Base-by-base conservation (phyloP, 2,329 filamentous ascomycete genomes). In the Nothopassalora personata region DNA sequence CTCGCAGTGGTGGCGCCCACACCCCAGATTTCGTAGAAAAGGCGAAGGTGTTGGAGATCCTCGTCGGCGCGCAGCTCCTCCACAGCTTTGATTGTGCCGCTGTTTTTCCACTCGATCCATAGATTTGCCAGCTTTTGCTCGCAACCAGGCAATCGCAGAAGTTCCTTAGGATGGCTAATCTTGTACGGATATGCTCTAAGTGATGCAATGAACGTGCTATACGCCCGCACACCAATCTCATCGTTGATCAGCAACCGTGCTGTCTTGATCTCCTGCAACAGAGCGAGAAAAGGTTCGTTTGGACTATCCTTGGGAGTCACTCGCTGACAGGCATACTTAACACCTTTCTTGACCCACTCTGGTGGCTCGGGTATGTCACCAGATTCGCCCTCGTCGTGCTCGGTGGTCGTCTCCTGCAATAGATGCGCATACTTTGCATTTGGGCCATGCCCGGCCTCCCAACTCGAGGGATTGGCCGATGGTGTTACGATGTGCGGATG, bases 1-100 rank as follows among this genome's bases (percentile, higher is more conserved):
- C 87, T 81, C 0, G 93, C 92, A 0, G 88, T 94, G 11, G 84
- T 85, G 1, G 88, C 87, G 0, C 89, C 93, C 0, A 97, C 91
- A n/a, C 92, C 93, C 89, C 91, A 96, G 58, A 97, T 95, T 4
- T 88, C 80, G 75, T 89, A 89, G 73, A 97, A 97, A 0, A 81
- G 72, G 48, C 83, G 79, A 3, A 97, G 75, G 0, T 86, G 80
- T 19, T 80, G 79, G 59, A 94, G 79, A 58, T 81, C 83, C 11
- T 83, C 77, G 65, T 96, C 86, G 0, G 76, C 74, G 53, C 87
- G 81, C 1, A 89, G 82, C 4, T 85, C 82, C 7, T 82, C 76
- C 0, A 86, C 86, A 27, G 90, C 89, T 36, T 79, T 71, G 5
- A 96, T 76, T 49, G 58, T 64, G 0, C 81, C 80, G 2, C 78